These are phyloP conservation scores for Neocallimastix lanati DNA, from an alignment of 192 early-diverging fungal species.

Conservation along the genomic window DNA sequence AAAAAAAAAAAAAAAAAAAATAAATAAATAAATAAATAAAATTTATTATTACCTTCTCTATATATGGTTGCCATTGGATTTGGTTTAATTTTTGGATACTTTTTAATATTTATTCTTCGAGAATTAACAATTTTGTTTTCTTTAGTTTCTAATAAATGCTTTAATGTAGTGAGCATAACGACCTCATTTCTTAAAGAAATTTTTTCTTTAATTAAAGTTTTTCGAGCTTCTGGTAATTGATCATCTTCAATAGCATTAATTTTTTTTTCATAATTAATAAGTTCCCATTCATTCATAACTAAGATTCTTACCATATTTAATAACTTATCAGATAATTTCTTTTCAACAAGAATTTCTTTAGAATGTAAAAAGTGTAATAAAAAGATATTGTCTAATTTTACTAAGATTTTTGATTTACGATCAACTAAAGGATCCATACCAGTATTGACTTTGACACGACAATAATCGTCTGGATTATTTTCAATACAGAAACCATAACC, in stretches of 20 bases:
- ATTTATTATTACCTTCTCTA: neutral
- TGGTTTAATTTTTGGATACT: neutral
- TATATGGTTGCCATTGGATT: neutral
- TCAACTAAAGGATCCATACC: conserved; percentile 23
- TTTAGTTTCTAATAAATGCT: conserved; percentile 20
- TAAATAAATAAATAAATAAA: no score
- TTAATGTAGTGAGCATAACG: conserved; percentile 23
- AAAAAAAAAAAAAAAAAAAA: no score
- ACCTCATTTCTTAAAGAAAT: conserved; percentile 36
- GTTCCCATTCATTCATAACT: conserved; percentile 30
- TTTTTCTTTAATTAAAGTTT: conserved; percentile 5
- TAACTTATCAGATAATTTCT: conserved; percentile 9
- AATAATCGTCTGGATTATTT: conserved; percentile 31
- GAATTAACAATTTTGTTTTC: neutral
- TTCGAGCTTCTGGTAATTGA: neutral
- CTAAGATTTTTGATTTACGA: conserved; percentile 21
- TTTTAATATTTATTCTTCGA: neutral
- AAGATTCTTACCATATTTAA: conserved; percentile 40
- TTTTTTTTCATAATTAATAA: neutral
- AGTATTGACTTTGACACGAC: conserved; percentile 40
- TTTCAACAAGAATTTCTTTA: conserved; percentile 9
- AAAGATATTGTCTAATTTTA: conserved; percentile 9
- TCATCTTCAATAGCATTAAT: conserved; percentile 8
- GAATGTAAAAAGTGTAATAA: conserved; percentile 24
- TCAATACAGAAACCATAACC: conserved; percentile 51